These are phyloP conservation scores for Raddia guianensis DNA, from an alignment of 176 grass and related monocot species.

Conservation along the genomic window DNA sequence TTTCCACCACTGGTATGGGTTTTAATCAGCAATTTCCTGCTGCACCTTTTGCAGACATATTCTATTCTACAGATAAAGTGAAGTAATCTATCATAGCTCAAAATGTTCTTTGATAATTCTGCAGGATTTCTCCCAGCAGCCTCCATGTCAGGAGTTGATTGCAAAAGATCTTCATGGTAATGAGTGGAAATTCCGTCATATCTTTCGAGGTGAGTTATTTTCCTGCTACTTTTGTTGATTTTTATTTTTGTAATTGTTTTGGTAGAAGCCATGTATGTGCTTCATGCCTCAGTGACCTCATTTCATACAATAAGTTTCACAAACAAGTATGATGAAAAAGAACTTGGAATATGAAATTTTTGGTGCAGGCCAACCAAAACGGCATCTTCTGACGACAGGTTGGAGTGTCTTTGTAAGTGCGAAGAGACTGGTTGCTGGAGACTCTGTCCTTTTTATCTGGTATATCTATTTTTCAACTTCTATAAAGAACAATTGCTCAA, in stretches of 20 bases:
- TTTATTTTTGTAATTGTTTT: neutral
- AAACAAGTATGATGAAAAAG: slow-evolving; percentile 23
- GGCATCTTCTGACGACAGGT: slow-evolving; percentile 95
- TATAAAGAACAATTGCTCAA: neutral
- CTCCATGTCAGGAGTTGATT: slow-evolving; percentile 89
- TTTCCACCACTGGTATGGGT: slow-evolving; percentile 89
- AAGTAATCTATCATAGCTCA: slow-evolving; percentile 24
- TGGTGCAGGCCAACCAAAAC: slow-evolving; percentile 87
- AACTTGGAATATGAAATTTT: slow-evolving; percentile 40
- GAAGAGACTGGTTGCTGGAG: slow-evolving; percentile 93
- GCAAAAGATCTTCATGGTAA: slow-evolving; percentile 93
- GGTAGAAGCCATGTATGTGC: neutral
- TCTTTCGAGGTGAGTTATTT: slow-evolving; percentile 78
- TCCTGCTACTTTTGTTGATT: neutral
- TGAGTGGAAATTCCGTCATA: slow-evolving; percentile 98
- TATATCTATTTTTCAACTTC: slow-evolving; percentile 39
- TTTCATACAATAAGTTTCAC: slow-evolving; percentile 9
- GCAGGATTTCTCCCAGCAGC: slow-evolving; percentile 94
- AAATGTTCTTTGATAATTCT: slow-evolving; percentile 43
- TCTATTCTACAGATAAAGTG: slow-evolving; percentile 24
- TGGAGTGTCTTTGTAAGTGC: slow-evolving; percentile 98
- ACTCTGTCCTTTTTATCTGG: slow-evolving; percentile 99
- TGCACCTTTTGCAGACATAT: neutral
- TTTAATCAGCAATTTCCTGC: neutral
- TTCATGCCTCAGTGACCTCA: neutral